Evolutionary conservation across 2,329 filamentous ascomycete species (phyloP), one percentile per base, ranked within the genome.

Genomic region (Pseudogymnoascus sp.): DNA sequence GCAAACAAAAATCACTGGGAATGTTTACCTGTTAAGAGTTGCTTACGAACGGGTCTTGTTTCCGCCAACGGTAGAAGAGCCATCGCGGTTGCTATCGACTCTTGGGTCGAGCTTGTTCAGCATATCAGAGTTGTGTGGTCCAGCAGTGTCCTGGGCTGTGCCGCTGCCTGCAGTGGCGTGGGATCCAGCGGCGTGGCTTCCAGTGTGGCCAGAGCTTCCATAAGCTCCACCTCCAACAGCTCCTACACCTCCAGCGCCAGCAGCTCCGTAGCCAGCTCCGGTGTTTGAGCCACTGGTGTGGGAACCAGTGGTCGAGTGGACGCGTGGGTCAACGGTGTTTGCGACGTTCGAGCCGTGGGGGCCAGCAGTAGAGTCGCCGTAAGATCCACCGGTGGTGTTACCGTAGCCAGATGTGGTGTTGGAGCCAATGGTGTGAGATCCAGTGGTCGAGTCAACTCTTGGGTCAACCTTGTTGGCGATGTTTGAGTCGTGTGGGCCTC

Each of bases 81-180:
- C 79, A 71, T 85, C 82, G 2, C 80, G 77, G 67, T 85, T 76
- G 78, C 5, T 62, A 78, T 68, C 68, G 5, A 61, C 59, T 36
- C 61, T 39, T 5, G 81, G 81, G 63, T 84, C 81, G 2, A 76
- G 39, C 76, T 84, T 84, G 78, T 86, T 85, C 68, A 79, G 3
- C 39, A 79, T 64, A 69, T 84, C 79, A 36, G 73, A 77, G 73
- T 79, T 80, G 75, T 86, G 83, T 10, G 80, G 80, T 16, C 80
- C 79, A 31, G 78, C 79, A 0, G 78, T 82, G 71, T 78, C 74
- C 63, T 77, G 70, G 1, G 79, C 77, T 42, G 69, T 70, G 61
- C 71, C 73, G 21, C 68, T 68, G 26, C 75, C 68, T 14, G 67
- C 65, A 4, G 71, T 73, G 5, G 69, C 71, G 37, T 74, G 72